Evolutionary conservation across 2,329 filamentous ascomycete genomes (phyloP), one percentile per base, ranked within the genome.

Genomic region (Ilyonectria mors-panacis): DNA sequence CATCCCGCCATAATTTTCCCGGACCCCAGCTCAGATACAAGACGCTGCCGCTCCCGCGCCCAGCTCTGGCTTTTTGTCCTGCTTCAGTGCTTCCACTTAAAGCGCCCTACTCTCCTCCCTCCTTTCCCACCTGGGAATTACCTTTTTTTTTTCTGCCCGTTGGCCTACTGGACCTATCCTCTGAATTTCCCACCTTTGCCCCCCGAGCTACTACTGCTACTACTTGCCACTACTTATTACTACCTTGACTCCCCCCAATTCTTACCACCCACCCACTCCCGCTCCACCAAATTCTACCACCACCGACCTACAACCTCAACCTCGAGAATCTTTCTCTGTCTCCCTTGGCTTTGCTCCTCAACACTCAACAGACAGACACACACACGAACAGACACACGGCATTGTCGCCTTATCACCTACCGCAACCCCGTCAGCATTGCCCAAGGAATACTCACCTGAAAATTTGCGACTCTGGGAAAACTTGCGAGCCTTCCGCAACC

Each of bases 1-100:
- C 68, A 72, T 75, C 67, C 71, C 70, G 68, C 64, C 73, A 75
- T 75, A 75, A 75, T 75, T 74, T 74, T 75, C 73, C 73, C 73
- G 73, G 66, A 35, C 62, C 68, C 68, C 69, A 71, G 65, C 72
- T 64, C 70, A 71, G 70, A 66, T 67, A 62, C 60, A 70, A 72
- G 69, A 66, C 64, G 37, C 37, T 66, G 39, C 45, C 37, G 45
- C 55, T 66, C 64, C 59, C 59, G 60, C 57, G 72, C 70, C 59
- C 69, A 70, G 64, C 63, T 71, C 64, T 60, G 65, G 54, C 63
- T 65, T 51, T 42, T 65, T 17, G 63, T 53, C 57, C 50, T 51
- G 50, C 50, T 53, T 39, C 35, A 39, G 13, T 39, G 37, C 37
- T 42, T 54, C 45, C 54, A 62, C 53, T 37, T 63, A 67, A 64